Evolutionary conservation across 1,284 basidiomycete species (phyloP), one percentile per base, ranked within the genome.

Genomic region (Pseudozyma tsukubaensis): DNA sequence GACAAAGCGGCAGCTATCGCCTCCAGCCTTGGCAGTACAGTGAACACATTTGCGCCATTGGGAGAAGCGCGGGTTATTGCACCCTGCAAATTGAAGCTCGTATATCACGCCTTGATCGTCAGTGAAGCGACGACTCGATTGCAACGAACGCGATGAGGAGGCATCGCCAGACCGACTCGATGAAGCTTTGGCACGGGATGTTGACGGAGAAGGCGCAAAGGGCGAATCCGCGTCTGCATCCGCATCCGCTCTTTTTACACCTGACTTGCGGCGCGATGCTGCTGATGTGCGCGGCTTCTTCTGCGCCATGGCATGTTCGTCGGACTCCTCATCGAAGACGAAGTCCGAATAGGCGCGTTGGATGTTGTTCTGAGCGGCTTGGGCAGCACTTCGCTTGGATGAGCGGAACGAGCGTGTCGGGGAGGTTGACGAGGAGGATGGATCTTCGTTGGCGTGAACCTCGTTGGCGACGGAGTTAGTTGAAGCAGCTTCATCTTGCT

Each of bases 1-100:
- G 3, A 53, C 12, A 24, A 75, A 78, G 43, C 70, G 74, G 39
- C 77, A 78, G 2, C 54, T 63, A 18, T 77, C 77, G 19, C 67
- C 66, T 8, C 16, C 24, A 0, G 4, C 21, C 59, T 70, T 77
- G 8, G 36, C 21, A 24, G 62, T 45, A 49, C 77, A 78, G 5
- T 50, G 56, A 13, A 52, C 49, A 50, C 77, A 78, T 42, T 35
- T 72, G 12, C 55, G 58, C 59, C 59, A 71, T 3, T 35, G n/a
- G 4, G 18, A 12, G 53, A 70, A 66, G 8, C 62, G 53, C n/a
- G n/a, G 3, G 4, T 7, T 3, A 0, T 56, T 24, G 47, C 72
- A 74, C 0, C 4, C n/a, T 4, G 18, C 24, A 11, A 34, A 34
- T n/a, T 74, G 72, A 13, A 70, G 21, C 48, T 74, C 72, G 62